phyloP scores from a whole-genome alignment of 495 filamentous ascomycete species.

The Trichoderma asperelloides region DNA sequence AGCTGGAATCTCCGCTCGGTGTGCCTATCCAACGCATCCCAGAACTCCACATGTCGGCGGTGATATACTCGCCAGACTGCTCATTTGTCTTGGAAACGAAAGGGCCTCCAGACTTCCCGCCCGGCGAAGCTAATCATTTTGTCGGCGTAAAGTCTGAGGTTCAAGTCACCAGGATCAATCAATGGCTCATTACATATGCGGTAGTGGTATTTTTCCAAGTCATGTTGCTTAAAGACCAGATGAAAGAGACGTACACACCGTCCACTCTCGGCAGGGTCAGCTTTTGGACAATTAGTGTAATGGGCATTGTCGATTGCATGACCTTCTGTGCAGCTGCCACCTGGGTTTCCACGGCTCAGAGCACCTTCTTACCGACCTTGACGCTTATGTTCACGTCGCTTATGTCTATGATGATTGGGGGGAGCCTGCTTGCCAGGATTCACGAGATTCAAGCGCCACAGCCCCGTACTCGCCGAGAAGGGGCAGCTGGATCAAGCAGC shows the following conservation, averaged over 20 bases:
- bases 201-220: constrained; percentile 60
- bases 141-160: constrained; percentile 71
- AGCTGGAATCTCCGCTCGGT: constrained; percentile 78
- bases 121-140: constrained; percentile 57
- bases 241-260: constrained; percentile 89
- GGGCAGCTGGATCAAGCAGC: constrained; percentile 12
- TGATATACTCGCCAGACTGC: constrained; percentile 91
- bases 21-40: constrained; percentile 61
- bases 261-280: constrained; percentile 87
- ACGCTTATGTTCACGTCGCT: constrained; percentile 67
- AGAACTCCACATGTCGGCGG: constrained; percentile 67
- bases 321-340: constrained; percentile 51
- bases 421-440: constrained; percentile 80
- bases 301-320: constrained; percentile 78
- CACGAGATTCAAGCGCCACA: constrained; percentile 83
- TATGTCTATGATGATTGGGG: constrained; percentile 53
- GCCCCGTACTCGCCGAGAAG: constrained; percentile 48
- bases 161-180: constrained; percentile 54
- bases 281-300: constrained; percentile 75
- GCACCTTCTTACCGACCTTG: constrained; percentile 60
- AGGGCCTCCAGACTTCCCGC: constrained; percentile 62
- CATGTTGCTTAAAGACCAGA: constrained; percentile 66
- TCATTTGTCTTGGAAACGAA: constrained; percentile 85
- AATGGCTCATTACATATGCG: constrained; percentile 58
- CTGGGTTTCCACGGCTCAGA: constrained; percentile 53